Evolutionary conservation across 1,284 basidiomycete species (phyloP).

Genomic region (Vanrija pseudolonga): DNA sequence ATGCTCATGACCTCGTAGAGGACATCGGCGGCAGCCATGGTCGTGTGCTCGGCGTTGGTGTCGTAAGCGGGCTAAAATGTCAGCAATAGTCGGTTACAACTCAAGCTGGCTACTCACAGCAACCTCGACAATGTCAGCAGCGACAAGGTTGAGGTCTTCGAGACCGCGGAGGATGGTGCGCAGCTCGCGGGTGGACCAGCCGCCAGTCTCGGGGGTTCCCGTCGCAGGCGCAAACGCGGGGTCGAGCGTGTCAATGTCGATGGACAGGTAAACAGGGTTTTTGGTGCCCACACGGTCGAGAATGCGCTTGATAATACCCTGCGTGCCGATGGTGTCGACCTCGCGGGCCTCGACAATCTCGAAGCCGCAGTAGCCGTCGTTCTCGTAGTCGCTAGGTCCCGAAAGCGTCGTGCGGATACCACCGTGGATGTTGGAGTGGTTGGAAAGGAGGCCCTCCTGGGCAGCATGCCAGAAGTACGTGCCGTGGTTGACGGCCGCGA

Average conservation of each 20-base stretch:
- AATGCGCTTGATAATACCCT: slow-evolving; percentile 34
- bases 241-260: slow-evolving; percentile 30
- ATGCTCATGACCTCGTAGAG: slow-evolving; percentile 33
- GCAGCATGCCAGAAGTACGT: slow-evolving; percentile 43
- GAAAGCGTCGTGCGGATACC: slow-evolving; percentile 21
- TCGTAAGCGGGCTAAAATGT: slow-evolving; percentile 11
- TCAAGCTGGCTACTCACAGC: neutral
- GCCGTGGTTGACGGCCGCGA: slow-evolving; percentile 38
- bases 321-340: slow-evolving; percentile 41
- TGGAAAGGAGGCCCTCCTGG: slow-evolving; percentile 36
- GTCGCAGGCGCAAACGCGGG: slow-evolving; percentile 8
- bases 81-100: neutral
- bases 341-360: slow-evolving; percentile 34
- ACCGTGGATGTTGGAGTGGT: slow-evolving; percentile 57
- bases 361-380: slow-evolving; percentile 42
- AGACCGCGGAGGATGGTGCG: slow-evolving; percentile 38
- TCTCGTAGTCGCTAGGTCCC: slow-evolving; percentile 23
- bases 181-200: slow-evolving; percentile 44
- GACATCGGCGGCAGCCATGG: slow-evolving; percentile 43
- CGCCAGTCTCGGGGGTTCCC: slow-evolving; percentile 35
- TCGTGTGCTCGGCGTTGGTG: slow-evolving; percentile 41
- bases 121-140: slow-evolving; percentile 35
- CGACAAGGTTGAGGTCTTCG: slow-evolving; percentile 39
- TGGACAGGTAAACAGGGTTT: slow-evolving; percentile 16
- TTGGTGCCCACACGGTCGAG: slow-evolving; percentile 22